phyloP scores from a whole-genome alignment of 2,329 filamentous ascomycete species.

The Colletotrichum paranaense region DNA sequence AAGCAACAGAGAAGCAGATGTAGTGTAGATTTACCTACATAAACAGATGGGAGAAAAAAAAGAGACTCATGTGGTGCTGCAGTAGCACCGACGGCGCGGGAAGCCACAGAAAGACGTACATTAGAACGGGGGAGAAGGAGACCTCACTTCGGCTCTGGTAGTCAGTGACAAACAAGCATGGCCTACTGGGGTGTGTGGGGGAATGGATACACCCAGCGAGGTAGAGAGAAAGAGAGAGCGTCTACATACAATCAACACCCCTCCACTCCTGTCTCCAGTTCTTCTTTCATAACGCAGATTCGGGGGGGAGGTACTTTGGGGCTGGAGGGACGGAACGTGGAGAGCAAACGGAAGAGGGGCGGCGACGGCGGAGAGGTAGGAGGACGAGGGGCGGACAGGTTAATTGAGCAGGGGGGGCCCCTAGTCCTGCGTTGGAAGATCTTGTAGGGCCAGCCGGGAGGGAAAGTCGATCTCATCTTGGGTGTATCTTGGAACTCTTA shows the following conservation, averaged over 20 bases:
- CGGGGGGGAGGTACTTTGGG: not conserved
- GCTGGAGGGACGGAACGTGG: not conserved
- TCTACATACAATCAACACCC: too few species aligned
- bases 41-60: not conserved
- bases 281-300: not conserved
- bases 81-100: not conserved
- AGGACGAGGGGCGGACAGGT: not conserved
- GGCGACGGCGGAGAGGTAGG: not conserved
- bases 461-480: conserved; percentile 14
- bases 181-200: not conserved
- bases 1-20: not conserved
- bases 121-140: not conserved
- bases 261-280: not conserved
- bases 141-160: not conserved
- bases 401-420: not conserved
- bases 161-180: conserved; percentile 7
- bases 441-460: not conserved
- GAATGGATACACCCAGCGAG: not conserved
- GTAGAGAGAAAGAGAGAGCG: too few species aligned
- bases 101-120: not conserved
- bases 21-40: not conserved
- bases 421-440: not conserved
- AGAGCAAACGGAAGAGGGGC: conserved; percentile 5
- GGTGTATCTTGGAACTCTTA: not conserved
- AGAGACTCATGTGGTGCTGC: not conserved